A percentile compares a stretch with the other conserved stretches of the same genome.
These are phyloP conservation scores for Diaporthe citri DNA, from an alignment of 2,329 filamentous ascomycete genomes.

Conservation along the genomic window DNA sequence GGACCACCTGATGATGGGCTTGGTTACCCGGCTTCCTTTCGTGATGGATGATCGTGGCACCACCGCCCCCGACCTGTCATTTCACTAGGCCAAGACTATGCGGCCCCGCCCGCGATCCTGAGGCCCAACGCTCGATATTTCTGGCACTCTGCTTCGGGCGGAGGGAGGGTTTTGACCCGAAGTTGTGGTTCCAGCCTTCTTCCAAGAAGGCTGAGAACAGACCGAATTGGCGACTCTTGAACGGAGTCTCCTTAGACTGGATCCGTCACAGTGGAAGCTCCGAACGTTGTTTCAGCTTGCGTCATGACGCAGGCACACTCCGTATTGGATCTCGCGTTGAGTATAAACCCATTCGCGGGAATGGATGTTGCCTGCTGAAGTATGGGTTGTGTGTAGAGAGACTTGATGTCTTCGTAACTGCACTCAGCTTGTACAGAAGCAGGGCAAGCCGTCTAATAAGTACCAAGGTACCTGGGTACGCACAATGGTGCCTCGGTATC, in stretches of 20 bases:
- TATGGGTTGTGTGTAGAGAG: neutral
- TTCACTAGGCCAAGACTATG: neutral
- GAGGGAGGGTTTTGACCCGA: neutral
- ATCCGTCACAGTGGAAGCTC: constrained; percentile 23
- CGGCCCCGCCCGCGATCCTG: constrained; percentile 18
- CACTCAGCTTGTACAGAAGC: neutral
- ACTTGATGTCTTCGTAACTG: neutral
- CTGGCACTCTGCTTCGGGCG: neutral
- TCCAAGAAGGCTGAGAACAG: neutral
- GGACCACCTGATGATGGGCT: constrained; percentile 19
- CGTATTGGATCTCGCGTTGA: constrained; percentile 8
- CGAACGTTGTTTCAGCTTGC: constrained; percentile 24
- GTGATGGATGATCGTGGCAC: constrained; percentile 29
- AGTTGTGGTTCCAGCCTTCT: neutral
- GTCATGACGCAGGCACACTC: constrained; percentile 13
- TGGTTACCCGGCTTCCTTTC: constrained; percentile 25
- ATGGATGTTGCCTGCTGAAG: constrained; percentile 24
- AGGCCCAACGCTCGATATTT: constrained; percentile 10
- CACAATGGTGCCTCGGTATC: neutral
- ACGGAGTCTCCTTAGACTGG: neutral
- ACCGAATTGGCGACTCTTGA: neutral
- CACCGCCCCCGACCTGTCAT: constrained; percentile 19
- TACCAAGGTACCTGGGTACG: neutral
- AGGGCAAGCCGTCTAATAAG: neutral
- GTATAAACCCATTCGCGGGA: neutral